Base-by-base conservation (phyloP, 805 yeast genomes). In the Candida vartiovaarae region DNA sequence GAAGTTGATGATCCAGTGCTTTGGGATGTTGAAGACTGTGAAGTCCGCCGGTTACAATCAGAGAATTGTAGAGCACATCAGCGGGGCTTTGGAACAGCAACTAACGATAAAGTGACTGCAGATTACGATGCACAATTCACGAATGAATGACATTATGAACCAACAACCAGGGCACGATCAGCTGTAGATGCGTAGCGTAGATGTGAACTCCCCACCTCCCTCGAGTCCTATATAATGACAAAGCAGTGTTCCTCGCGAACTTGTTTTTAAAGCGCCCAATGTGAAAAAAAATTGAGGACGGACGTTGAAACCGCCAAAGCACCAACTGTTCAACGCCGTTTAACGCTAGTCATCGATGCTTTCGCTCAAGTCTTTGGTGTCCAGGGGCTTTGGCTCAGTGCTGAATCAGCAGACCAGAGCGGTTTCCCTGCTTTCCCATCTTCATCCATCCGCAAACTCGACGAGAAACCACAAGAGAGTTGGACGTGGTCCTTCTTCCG, bases 401-500 rank as follows among this genome's bases (percentile, higher is more conserved):
- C 10, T 23, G 8, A 10, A 34, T 34, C 40, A 46, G 27, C 54
- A 48, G 40, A 44, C 45, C 4, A 72, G 77, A 52, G 49, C 64
- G 5, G 50, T 70, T 1, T 75, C 84, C 1, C 55, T 75, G 35
- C 57, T 84, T 50, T 78, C 84, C 3, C 62, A 60, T 28, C 68
- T 84, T 51, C 64, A 69, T 34, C 88, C 90, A 8, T 71, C 80
- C 4, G 70, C 70, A 34, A 80, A 82, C 38, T 78, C 91, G 0
- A 80, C 79, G 35, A 69, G 67, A 40, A 63, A 71, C 15, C 74
- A 72, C 58, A 85, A 81, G 59, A 75, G 96, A 64, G 72, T 91
- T 9, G 99, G 99, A 66, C 81, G 99, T 70, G 98, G 98, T 68
- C 95, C 96, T 25, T 89, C 95, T 35, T 83, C 95, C 32, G 88